phyloP scores from a whole-genome alignment of 169 alveolate genomes.

The Plasmodium inui region DNA sequence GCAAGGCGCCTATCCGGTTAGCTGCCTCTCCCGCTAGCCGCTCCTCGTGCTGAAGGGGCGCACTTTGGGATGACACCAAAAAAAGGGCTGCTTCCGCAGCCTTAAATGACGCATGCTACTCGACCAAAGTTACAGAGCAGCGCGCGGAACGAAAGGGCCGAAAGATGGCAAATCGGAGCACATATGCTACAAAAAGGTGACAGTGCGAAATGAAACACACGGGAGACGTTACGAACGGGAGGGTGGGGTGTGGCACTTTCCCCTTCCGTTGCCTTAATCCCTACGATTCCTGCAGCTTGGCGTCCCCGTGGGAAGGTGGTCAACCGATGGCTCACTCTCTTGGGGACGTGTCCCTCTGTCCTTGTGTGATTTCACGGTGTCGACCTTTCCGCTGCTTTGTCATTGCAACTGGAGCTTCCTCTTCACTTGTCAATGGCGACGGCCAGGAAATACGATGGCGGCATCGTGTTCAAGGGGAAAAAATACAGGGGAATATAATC shows the following conservation, averaged over 20 bases:
- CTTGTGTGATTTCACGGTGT: neutral
- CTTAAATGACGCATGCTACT: neutral
- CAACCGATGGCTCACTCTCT: neutral
- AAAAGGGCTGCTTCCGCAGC: neutral
- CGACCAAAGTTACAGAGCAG: neutral
- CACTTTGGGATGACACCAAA: neutral
- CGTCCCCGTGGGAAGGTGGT: neutral
- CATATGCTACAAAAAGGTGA: neutral
- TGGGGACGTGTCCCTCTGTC: neutral
- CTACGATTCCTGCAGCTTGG: neutral
- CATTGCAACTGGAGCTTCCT: neutral
- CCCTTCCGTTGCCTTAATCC: neutral
- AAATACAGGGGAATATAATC: slow-evolving; percentile 65
- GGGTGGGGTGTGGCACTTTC: neutral
- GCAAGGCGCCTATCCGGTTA: neutral
- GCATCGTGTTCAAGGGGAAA: slow-evolving; percentile 68
- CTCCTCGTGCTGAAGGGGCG: neutral
- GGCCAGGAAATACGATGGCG: slow-evolving; percentile 69
- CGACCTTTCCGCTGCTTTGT: neutral
- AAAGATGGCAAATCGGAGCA: neutral
- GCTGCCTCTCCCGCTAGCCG: neutral
- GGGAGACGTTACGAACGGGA: neutral
- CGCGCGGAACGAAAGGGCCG: neutral
- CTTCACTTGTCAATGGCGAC: slow-evolving; percentile 50
- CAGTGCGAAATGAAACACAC: neutral